A percentile compares a stretch with the other conserved stretches of the same genome.
Evolutionary conservation across 345 rosid species (phyloP).

Genomic region (Eucalyptus erythrocorys): DNA sequence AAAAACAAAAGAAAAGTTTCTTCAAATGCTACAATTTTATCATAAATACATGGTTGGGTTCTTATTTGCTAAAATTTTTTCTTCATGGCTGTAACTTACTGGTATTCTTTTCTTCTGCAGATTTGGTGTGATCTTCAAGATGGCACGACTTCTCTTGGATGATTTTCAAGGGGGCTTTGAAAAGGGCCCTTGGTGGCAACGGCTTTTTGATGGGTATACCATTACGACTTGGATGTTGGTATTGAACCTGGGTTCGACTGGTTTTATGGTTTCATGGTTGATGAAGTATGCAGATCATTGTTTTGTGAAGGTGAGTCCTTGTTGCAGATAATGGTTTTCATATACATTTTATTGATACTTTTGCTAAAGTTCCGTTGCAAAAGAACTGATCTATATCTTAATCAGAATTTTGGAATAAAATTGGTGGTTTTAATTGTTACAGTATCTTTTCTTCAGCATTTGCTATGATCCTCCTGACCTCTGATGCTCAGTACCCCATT

Average conservation of each 20-base stretch:
- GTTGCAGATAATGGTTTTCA: background rate
- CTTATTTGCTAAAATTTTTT: background rate
- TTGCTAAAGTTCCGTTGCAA: background rate
- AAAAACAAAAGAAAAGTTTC: background rate
- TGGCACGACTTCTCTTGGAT: conserved; percentile 71
- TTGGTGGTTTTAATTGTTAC: background rate
- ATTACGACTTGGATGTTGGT: conserved; percentile 76
- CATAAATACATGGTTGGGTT: background rate
- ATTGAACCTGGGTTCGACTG: conserved; percentile 75
- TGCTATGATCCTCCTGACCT: background rate
- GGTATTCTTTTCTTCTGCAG: conserved; percentile 9
- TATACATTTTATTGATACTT: background rate
- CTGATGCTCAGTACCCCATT: background rate
- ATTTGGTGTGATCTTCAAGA: conserved; percentile 79
- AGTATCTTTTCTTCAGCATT: background rate
- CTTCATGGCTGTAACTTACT: background rate
- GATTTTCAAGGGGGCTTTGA: conserved; percentile 85
- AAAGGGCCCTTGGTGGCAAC: conserved; percentile 94
- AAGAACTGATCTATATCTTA: background rate
- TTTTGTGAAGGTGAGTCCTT: conserved; percentile 66
- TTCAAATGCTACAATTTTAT: background rate
- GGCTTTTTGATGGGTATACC: conserved; percentile 67
- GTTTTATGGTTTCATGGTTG: conserved; percentile 79
- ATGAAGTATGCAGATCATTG: conserved; percentile 93
- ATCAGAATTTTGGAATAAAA: background rate